Conservation (phyloP, 371 early-diverging fungal species). For the Mucor irregularis region DNA sequence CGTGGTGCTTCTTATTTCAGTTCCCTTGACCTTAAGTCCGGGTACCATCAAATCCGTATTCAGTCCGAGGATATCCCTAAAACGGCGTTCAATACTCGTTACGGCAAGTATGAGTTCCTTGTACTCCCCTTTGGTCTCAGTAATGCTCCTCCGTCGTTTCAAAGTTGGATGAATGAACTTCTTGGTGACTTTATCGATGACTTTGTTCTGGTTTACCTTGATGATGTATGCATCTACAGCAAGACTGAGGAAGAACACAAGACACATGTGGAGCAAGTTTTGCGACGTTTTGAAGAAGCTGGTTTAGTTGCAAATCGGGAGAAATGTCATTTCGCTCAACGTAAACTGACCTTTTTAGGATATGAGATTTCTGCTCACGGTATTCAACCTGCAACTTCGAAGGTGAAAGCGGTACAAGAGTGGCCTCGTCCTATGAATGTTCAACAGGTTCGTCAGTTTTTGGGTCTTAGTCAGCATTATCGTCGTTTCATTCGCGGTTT, state of each 20-base stretch:
- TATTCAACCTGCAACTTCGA: constrained; percentile 23
- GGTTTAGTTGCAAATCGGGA: constrained; percentile 36
- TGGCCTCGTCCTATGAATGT: constrained; percentile 41
- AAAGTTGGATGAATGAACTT: constrained; percentile 4
- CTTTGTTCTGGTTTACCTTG: constrained; percentile 49
- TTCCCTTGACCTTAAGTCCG: constrained; percentile 1
- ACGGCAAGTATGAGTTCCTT: not conserved
- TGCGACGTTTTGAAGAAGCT: constrained; percentile 31
- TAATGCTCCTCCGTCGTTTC: not conserved
- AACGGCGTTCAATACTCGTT: constrained; percentile 14
- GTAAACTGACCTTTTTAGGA: constrained; percentile 45
- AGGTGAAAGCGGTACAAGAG: constrained; percentile 31
- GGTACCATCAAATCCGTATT: constrained; percentile 2
- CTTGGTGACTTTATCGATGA: constrained; percentile 36
- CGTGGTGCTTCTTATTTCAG: constrained; percentile 27
- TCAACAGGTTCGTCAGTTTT: constrained; percentile 34
- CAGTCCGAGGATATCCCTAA: not conserved
- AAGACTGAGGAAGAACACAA: constrained; percentile 45
- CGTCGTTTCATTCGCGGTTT: constrained; percentile 31
- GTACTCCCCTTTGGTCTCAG: not conserved
- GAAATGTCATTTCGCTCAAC: constrained; percentile 53
- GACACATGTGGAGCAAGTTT: constrained; percentile 33
- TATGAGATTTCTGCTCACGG: constrained; percentile 32
- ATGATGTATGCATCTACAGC: constrained; percentile 62
- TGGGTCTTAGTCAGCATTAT: constrained; percentile 36